Evolutionary conservation across 2,329 filamentous ascomycete genomes (phyloP), one percentile per base, ranked within the genome.

Genomic region (Magnaporthiopsis rhizophila): DNA sequence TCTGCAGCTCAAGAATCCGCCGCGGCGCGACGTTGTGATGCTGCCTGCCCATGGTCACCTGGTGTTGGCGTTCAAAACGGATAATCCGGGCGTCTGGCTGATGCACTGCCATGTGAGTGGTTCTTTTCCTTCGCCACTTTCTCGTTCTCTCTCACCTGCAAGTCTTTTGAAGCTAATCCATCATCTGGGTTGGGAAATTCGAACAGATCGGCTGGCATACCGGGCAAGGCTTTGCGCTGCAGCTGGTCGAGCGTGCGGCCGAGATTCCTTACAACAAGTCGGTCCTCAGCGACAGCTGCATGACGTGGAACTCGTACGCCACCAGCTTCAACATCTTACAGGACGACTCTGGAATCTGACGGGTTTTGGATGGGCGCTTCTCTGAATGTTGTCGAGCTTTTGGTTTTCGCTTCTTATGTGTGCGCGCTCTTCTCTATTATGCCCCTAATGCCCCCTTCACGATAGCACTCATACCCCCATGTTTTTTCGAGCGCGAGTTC

Each of bases 81-180:
- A 64, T 38, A 64, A 64, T 21, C 63, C 63, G n/a, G 63, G 63
- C 3, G 58, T 58, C 11, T 64, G 63, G 63, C 58, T 64, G 38
- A 64, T 64, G 63, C 63, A 64, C 45, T 64, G 63, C 26, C 63
- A 64, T 26, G 60, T 61, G 18, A 26, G 60, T 11, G n/a, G 12
- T 6, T 4, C 28, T 58, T 58, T 26, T 26, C 26, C 26, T 26
- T 3, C 26, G 26, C 5, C 3, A 7, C 26, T 9, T 6, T 9
- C 28, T 58, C 26, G 26, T 28, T 58, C 7, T 58, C 26, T 28
- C 28, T 11, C 7, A 11, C 12, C 15, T 30, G n/a, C 56, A 26
- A 21, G 21, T 53, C 18, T 11, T 1, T 24, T 24, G 45, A n/a
- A 58, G 57, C 57, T 58, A 28, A 28, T 7, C 12, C 24, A 24